These are phyloP conservation scores for Aschersonia sp. DNA, from an alignment of 2,329 filamentous ascomycete genomes.

Conservation along the genomic window DNA sequence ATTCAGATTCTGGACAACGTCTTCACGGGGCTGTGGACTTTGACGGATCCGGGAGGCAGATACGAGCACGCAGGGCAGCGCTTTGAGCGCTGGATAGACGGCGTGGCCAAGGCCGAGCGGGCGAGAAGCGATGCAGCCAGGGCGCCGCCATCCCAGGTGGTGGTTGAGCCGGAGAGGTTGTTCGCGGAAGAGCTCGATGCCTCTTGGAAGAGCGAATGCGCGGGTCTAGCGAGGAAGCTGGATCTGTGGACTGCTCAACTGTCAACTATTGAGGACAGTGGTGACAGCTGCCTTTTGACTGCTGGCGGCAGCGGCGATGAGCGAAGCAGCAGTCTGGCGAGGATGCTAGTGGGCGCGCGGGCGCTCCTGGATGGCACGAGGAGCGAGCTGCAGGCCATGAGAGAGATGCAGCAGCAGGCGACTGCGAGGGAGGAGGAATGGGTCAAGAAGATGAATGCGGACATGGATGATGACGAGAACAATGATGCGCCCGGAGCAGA, in stretches of 20 bases:
- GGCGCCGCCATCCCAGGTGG: constrained; percentile 13
- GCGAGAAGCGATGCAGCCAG: constrained; percentile 23
- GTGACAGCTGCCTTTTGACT: too few relatives aligned
- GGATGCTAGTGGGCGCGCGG: constrained; percentile 32
- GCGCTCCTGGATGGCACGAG: constrained; percentile 43
- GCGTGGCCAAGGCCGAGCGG: constrained; percentile 30
- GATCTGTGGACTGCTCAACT: constrained; percentile 38
- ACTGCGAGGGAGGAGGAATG: constrained; percentile 41
- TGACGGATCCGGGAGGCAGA: constrained; percentile 40
- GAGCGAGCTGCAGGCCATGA: constrained; percentile 47
- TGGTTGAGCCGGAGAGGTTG: constrained; percentile 16
- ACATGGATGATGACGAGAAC: constrained; percentile 22
- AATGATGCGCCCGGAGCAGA: constrained; percentile 22
- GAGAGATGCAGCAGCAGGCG: constrained; percentile 43
- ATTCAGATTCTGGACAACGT: constrained; percentile 43
- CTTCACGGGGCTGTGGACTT: constrained; percentile 39
- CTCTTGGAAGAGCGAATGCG: constrained; percentile 44
- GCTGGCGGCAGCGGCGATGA: neutral
- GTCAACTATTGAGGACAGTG: constrained; percentile 18
- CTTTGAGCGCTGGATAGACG: constrained; percentile 46
- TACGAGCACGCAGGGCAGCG: constrained; percentile 37
- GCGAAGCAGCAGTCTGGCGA: constrained; percentile 22
- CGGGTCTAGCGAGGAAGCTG: constrained; percentile 35
- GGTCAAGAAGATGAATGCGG: constrained; percentile 38
- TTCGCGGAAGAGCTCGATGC: constrained; percentile 42